Percentiles rank a stretch among this genome's conserved stretches.
These are phyloP conservation scores for Lophiostoma macrostomum DNA, from an alignment of 495 filamentous ascomycete species.

Conservation along the genomic window DNA sequence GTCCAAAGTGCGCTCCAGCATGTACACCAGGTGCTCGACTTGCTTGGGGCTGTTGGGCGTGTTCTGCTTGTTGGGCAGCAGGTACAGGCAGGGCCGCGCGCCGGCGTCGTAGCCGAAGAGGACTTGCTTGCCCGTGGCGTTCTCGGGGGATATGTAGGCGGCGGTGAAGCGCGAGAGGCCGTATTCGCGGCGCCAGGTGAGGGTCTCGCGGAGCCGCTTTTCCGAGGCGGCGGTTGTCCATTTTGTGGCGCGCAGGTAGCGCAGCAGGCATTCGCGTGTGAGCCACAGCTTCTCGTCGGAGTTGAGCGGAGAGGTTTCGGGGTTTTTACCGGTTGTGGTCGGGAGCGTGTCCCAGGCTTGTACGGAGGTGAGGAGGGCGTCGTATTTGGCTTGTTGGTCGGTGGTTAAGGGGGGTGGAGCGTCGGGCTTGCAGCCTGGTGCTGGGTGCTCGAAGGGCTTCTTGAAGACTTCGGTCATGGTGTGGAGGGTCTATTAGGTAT, in stretches of 20 bases:
- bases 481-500: too few species aligned
- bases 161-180: slow-evolving; percentile 66
- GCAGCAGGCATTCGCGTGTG: slow-evolving; percentile 84
- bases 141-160: slow-evolving; percentile 84
- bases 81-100: slow-evolving; percentile 79
- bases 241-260: slow-evolving; percentile 90
- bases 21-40: slow-evolving; percentile 89
- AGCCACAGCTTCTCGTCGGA: slow-evolving; percentile 85
- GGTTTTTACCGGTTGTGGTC: slow-evolving; percentile 54
- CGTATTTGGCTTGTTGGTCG: slow-evolving; percentile 84
- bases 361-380: slow-evolving; percentile 62
- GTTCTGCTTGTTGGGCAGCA: slow-evolving; percentile 87
- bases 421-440: slow-evolving; percentile 53
- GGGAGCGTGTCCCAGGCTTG: slow-evolving; percentile 71
- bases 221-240: slow-evolving; percentile 77
- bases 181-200: slow-evolving; percentile 88
- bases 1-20: slow-evolving; percentile 87
- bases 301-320: slow-evolving; percentile 62
- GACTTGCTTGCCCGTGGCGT: slow-evolving; percentile 93
- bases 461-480: slow-evolving; percentile 55
- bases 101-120: slow-evolving; percentile 82
- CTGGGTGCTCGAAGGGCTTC: slow-evolving; percentile 66
- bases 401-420: slow-evolving; percentile 56
- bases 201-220: slow-evolving; percentile 71
- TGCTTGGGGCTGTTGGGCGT: slow-evolving; percentile 85